Percentiles rank a stretch among this genome's conserved stretches.
These are phyloP conservation scores for Venturiaceae sp. DNA, from an alignment of 2,329 filamentous ascomycete genomes.

Conservation along the genomic window DNA sequence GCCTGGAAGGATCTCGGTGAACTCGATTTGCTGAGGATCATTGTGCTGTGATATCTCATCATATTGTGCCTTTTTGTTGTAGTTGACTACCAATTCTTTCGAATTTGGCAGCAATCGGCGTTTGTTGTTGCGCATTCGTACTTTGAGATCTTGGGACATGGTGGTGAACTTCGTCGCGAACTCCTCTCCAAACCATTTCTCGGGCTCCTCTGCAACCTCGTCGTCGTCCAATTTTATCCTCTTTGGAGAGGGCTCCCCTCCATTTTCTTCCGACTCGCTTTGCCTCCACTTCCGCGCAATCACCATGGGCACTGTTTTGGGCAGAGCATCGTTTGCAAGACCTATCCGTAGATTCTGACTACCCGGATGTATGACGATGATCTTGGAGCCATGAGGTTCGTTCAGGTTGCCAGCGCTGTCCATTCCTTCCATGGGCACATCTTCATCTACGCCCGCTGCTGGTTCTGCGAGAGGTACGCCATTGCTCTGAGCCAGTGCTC, in stretches of 20 bases:
- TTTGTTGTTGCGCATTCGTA: constrained; percentile 88
- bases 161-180: constrained; percentile 61
- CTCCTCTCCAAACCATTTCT: constrained; percentile 84
- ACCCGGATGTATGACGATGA: constrained; percentile 90
- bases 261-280: constrained; percentile 76
- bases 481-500: constrained; percentile 67
- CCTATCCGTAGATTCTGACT: constrained; percentile 94
- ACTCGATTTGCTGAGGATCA: constrained; percentile 86
- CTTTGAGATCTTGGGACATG: constrained; percentile 78
- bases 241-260: constrained; percentile 67
- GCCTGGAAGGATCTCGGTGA: constrained; percentile 67
- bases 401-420: constrained; percentile 40
- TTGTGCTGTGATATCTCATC: constrained; percentile 92
- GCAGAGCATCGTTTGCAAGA: constrained; percentile 88
- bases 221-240: constrained; percentile 47
- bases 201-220: constrained; percentile 51
- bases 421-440: constrained; percentile 47
- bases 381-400: constrained; percentile 69
- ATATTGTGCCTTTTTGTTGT: constrained; percentile 73
- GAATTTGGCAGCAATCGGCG: constrained; percentile 94
- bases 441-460: constrained; percentile 22
- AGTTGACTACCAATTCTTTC: constrained; percentile 90
- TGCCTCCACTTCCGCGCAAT: constrained; percentile 69
- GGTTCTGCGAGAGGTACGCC: constrained; percentile 15
- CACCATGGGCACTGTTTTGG: constrained; percentile 89